Evolutionary conservation across 192 early-diverging fungal species (phyloP).

Genomic region (Backusella australiensis): DNA sequence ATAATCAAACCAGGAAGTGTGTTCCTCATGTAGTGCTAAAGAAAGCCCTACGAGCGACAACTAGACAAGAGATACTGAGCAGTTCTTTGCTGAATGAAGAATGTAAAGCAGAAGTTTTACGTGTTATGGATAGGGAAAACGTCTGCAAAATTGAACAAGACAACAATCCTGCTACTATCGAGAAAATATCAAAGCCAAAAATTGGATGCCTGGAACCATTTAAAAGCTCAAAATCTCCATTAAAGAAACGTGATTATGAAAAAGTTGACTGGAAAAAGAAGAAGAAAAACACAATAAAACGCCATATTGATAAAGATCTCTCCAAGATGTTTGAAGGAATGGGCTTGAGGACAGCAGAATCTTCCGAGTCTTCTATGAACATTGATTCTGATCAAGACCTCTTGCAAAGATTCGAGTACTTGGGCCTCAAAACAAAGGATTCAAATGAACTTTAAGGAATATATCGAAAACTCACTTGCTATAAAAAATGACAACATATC

Average conservation of each 20-base stretch:
- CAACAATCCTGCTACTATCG: neutral
- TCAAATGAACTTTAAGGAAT: no score
- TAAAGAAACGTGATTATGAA: neutral
- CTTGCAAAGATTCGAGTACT: no score
- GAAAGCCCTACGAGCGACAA: neutral
- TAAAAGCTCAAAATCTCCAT: neutral
- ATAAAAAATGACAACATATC: no score
- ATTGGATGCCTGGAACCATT: neutral
- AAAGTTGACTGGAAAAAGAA: neutral
- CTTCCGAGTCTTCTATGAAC: neutral
- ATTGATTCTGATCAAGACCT: no score
- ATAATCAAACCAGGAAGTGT: neutral
- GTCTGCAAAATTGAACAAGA: no score
- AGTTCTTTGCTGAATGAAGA: neutral
- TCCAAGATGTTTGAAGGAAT: neutral
- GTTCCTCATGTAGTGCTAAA: neutral
- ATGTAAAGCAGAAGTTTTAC: neutral
- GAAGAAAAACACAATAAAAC: neutral
- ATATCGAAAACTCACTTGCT: no score
- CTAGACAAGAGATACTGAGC: neutral
- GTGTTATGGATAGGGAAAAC: neutral
- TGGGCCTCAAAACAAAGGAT: no score
- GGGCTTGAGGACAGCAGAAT: neutral
- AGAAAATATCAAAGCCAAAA: neutral
- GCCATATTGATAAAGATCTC: neutral